Percentiles rank a stretch among this genome's conserved stretches.
Conservation (phyloP, 2,329 filamentous ascomycete species). For the Aspergillus hiratsukae region DNA sequence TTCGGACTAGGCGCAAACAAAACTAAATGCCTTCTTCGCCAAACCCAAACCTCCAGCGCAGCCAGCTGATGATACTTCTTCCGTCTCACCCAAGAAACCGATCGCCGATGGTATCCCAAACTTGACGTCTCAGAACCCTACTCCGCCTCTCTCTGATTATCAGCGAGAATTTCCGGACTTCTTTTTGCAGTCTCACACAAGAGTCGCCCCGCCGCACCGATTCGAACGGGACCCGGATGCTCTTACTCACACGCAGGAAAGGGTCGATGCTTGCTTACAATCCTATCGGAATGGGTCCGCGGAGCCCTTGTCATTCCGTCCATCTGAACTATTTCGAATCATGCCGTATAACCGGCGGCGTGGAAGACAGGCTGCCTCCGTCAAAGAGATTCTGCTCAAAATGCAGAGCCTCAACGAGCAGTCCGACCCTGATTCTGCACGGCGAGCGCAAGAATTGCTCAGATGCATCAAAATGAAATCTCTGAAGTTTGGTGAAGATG, state of each 20-base stretch:
- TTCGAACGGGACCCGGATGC: conserved; percentile 58
- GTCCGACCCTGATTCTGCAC: conserved; percentile 17
- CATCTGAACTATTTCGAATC: conserved; percentile 34
- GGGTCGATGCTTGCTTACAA: conserved; percentile 41
- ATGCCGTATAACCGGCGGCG: conserved; percentile 35
- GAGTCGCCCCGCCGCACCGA: conserved; percentile 56
- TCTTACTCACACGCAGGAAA: conserved; percentile 49
- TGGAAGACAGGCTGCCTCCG: conserved; percentile 36
- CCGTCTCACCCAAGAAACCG: conserved; percentile 28
- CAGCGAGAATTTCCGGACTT: conserved; percentile 75
- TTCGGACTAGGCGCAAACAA: conserved; percentile 43
- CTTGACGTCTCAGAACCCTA: conserved; percentile 15
- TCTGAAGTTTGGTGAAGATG: conserved; percentile 58
- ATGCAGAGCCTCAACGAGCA: conserved; percentile 47
- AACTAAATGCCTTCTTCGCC: conserved; percentile 48
- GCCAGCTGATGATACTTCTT: conserved; percentile 14
- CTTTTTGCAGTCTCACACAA: conserved; percentile 68
- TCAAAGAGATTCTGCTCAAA: conserved; percentile 58
- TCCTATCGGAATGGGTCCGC: conserved; percentile 6
- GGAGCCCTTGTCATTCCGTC: conserved; percentile 22
- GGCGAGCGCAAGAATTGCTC: conserved; percentile 39
- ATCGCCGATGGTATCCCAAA: conserved; percentile 8
- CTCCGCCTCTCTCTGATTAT: conserved; percentile 50
- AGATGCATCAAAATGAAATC: conserved; percentile 53
- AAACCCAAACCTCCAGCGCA: conserved; percentile 35